A percentile compares a stretch with the other conserved stretches of the same genome.
These are phyloP conservation scores for Entomortierella parvispora DNA, from an alignment of 192 early-diverging fungal genomes.

Conservation along the genomic window DNA sequence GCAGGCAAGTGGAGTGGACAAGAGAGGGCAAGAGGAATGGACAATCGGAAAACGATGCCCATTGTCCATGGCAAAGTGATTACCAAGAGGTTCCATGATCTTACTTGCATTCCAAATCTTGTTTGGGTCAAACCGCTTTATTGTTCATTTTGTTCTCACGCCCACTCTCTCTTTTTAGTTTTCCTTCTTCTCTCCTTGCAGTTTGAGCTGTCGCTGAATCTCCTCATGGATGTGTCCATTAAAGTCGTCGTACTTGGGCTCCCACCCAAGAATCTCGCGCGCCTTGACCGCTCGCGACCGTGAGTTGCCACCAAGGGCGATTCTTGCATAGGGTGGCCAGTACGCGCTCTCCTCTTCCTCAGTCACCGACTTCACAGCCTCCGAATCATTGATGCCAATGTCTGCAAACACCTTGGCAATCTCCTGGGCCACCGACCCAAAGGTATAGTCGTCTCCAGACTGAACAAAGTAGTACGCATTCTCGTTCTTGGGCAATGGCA, in stretches of 20 bases:
- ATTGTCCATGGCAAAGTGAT: too few relatives aligned
- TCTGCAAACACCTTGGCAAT: not conserved
- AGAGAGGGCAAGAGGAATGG: too few relatives aligned
- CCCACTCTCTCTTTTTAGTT: not conserved
- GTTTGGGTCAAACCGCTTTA: not conserved
- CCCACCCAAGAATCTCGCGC: constrained; percentile 32
- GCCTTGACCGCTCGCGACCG: constrained; percentile 30
- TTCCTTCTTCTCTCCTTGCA: not conserved
- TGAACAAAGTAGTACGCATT: constrained; percentile 7
- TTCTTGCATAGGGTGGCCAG: constrained; percentile 6
- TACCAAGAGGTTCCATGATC: too few relatives aligned
- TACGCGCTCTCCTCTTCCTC: constrained; percentile 14
- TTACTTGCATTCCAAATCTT: not conserved
- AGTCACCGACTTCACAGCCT: not conserved
- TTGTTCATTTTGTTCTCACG: not conserved
- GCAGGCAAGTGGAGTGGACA: too few relatives aligned
- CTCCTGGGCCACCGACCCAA: not conserved
- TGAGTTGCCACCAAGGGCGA: constrained; percentile 19
- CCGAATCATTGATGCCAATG: constrained; percentile 26
- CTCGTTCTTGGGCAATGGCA: constrained; percentile 1
- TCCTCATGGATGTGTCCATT: constrained; percentile 23
- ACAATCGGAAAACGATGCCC: too few relatives aligned
- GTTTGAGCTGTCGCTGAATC: constrained; percentile 15
- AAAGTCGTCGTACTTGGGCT: constrained; percentile 31
- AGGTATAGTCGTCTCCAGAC: not conserved